Conservation (phyloP, 495 filamentous ascomycete species). For the Ramalina peruviana region DNA sequence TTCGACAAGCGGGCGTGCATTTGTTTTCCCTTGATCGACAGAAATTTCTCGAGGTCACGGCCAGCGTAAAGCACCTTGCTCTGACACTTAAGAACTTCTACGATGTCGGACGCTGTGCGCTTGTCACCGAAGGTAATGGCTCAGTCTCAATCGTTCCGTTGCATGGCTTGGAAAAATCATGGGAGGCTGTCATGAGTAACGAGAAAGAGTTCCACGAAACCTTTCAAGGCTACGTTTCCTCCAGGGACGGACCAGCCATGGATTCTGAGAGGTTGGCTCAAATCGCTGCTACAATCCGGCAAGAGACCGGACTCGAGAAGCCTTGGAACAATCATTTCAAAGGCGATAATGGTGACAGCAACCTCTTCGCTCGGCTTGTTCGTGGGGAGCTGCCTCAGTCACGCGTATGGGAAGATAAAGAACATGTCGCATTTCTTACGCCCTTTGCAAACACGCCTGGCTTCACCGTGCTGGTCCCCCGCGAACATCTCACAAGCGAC, state of each 20-base stretch:
- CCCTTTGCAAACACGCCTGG: conserved; percentile 3
- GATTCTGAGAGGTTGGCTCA: too few species aligned
- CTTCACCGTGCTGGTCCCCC: conserved; percentile 7
- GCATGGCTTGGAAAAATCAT: neutral
- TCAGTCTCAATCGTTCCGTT: neutral
- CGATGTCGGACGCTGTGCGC: neutral
- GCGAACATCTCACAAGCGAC: conserved; percentile 5
- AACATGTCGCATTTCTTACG: conserved; percentile 1
- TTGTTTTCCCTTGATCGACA: neutral
- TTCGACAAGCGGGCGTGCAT: neutral
- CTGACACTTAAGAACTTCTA: neutral
- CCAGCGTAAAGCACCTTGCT: neutral
- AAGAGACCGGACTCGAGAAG: neutral
- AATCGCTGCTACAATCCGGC: neutral
- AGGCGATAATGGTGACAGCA: neutral
- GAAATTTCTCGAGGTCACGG: neutral
- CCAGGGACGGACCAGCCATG: neutral
- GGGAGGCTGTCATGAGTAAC: neutral
- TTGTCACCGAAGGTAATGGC: neutral
- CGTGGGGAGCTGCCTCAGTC: conserved; percentile 1
- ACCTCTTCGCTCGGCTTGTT: neutral
- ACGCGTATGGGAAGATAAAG: neutral
- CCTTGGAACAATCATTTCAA: neutral
- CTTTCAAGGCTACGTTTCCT: neutral
- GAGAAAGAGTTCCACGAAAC: neutral